A percentile compares a stretch with the other conserved stretches of the same genome.
These are phyloP conservation scores for Halophytophthora batemanensis DNA, from an alignment of 352 stramenopile genomes.

Conservation along the genomic window DNA sequence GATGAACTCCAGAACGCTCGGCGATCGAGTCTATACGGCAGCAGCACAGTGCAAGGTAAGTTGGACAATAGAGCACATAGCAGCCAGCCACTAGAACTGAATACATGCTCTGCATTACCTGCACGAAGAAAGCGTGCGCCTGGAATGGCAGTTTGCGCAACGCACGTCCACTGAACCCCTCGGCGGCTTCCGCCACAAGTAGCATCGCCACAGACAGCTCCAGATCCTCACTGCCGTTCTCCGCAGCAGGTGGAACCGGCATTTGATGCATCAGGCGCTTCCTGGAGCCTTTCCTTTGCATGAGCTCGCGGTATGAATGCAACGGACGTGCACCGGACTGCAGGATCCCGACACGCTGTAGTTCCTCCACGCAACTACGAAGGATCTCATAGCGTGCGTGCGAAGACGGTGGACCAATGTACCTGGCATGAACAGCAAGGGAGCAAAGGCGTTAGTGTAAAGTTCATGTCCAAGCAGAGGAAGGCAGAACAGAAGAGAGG, in stretches of 20 bases:
- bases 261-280: conserved; percentile 49
- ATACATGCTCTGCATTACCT: conserved; percentile 25
- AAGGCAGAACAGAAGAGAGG: too few relatives aligned
- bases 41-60: background rate
- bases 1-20: conserved; percentile 24
- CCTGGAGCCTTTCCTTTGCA: conserved; percentile 19
- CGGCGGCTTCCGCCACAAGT: conserved; percentile 37
- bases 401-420: conserved; percentile 56
- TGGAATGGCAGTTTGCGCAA: conserved; percentile 87
- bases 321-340: conserved; percentile 12
- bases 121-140: conserved; percentile 65
- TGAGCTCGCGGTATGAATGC: conserved; percentile 26
- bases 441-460: too few relatives aligned
- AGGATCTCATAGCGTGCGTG: conserved; percentile 85
- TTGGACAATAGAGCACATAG: conserved; percentile 5
- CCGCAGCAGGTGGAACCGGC: conserved; percentile 5
- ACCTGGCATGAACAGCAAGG: conserved; percentile 22
- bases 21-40: conserved; percentile 12
- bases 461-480: too few relatives aligned
- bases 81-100: background rate
- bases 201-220: conserved; percentile 34
- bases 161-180: conserved; percentile 71
- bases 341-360: conserved; percentile 74
- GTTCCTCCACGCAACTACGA: conserved; percentile 75
- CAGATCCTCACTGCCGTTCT: conserved; percentile 12